Conservation (phyloP, 805 yeast genomes). For the Lachancea quebecensis region DNA sequence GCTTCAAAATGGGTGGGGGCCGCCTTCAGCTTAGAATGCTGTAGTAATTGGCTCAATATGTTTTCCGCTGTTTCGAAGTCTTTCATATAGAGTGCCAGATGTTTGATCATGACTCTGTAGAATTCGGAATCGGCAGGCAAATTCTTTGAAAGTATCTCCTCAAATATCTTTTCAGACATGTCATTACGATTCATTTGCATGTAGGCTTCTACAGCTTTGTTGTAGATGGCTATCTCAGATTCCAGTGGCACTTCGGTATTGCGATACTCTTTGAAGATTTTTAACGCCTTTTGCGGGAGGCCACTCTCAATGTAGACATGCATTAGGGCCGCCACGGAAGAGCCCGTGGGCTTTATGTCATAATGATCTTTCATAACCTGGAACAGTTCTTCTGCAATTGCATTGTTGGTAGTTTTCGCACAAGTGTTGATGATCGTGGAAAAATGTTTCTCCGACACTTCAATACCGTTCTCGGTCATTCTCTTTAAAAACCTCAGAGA, state of each 20-base stretch:
- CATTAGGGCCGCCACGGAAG: conserved; percentile 23
- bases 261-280: conserved; percentile 17
- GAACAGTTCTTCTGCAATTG: conserved; percentile 28
- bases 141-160: conserved; percentile 10
- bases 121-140: conserved; percentile 18
- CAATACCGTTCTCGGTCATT: conserved; percentile 20
- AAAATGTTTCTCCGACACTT: conserved; percentile 24
- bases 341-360: conserved; percentile 24
- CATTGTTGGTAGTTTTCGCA: conserved; percentile 20
- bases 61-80: conserved; percentile 20
- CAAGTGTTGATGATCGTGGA: conserved; percentile 23
- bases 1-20: conserved; percentile 26
- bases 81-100: conserved; percentile 12
- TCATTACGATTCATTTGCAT: conserved; percentile 11
- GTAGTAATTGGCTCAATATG: conserved; percentile 16
- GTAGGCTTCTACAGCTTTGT: conserved; percentile 20
- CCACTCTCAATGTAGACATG: conserved; percentile 22
- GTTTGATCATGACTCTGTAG: conserved; percentile 18
- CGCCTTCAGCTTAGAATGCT: conserved; percentile 12
- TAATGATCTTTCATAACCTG: conserved; percentile 26
- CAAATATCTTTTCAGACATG: conserved; percentile 17
- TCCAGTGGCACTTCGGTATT: neutral
- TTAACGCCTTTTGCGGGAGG: conserved; percentile 16
- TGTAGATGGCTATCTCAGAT: conserved; percentile 15
- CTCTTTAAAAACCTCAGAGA: conserved; percentile 27